Conservation (phyloP, 2,329 filamentous ascomycete genomes). For the Clonostachys byssicola region DNA sequence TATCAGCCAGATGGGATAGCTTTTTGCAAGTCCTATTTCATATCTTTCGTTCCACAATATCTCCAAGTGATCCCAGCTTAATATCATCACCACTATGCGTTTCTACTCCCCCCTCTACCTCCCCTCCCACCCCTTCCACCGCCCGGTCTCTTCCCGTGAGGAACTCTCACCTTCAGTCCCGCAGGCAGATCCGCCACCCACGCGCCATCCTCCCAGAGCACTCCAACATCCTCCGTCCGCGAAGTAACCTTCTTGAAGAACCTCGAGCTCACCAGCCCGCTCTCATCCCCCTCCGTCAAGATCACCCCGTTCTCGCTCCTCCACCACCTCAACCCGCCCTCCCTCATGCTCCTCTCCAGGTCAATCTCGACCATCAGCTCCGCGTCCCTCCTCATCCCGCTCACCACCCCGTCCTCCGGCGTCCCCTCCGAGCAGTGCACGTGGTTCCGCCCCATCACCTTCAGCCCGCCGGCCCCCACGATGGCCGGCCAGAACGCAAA, state of each 20-base stretch:
- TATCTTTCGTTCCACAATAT: no score
- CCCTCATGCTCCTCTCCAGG: conserved; percentile 59
- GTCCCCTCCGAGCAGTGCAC: conserved; percentile 84
- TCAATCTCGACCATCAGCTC: conserved; percentile 78
- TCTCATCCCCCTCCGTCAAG: conserved; percentile 53
- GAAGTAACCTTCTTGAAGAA: conserved; percentile 72
- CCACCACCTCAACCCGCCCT: conserved; percentile 65
- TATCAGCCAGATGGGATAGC: no score
- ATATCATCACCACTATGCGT: conserved; percentile 4
- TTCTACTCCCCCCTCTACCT: conserved; percentile 20
- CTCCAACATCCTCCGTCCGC: conserved; percentile 51
- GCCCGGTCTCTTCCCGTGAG: conserved; percentile 42
- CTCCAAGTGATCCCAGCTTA: no score
- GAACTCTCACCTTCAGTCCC: conserved; percentile 43
- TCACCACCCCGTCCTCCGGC: conserved; percentile 59
- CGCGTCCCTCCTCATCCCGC: conserved; percentile 75
- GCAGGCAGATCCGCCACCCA: conserved; percentile 64
- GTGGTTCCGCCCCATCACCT: conserved; percentile 79
- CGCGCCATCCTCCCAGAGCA: conserved; percentile 69
- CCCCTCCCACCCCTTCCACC: conserved; percentile 33
- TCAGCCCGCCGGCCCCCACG: conserved; percentile 70
- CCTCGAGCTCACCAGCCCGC: conserved; percentile 49
- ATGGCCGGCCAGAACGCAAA: conserved; percentile 77
- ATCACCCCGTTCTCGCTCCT: conserved; percentile 75
- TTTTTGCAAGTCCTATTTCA: no score